Evolutionary conservation across 108 stramenopile species (phyloP).

Genomic region (Cyclotella atomus): DNA sequence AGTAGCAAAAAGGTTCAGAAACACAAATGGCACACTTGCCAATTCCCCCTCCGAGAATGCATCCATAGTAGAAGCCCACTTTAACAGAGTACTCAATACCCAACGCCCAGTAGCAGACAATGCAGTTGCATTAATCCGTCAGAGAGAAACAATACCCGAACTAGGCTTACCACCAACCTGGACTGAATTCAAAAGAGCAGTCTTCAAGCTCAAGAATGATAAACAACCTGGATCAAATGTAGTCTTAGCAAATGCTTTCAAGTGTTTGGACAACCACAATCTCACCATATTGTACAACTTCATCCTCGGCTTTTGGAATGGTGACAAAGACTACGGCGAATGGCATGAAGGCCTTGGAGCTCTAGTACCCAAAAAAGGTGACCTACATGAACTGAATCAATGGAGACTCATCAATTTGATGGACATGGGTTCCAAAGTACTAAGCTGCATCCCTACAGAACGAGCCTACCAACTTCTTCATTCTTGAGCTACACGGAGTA

Average conservation of each 20-base stretch:
- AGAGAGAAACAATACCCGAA: neutral
- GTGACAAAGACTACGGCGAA: slow-evolving; percentile 4
- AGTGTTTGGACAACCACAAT: slow-evolving; percentile 15
- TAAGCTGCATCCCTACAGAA: slow-evolving; percentile 3
- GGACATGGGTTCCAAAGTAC: slow-evolving; percentile 18
- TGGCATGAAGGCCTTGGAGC: slow-evolving; percentile 12
- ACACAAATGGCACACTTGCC: neutral
- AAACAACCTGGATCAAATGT: slow-evolving; percentile 19
- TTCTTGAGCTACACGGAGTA: slow-evolving; percentile 22
- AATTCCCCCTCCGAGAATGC: neutral
- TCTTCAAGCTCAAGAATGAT: slow-evolving; percentile 19
- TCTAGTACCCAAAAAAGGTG: slow-evolving; percentile 15
- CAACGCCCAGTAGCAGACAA: neutral
- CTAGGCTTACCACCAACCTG: neutral
- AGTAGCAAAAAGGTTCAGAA: neutral
- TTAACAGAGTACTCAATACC: neutral
- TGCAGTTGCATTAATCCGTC: neutral
- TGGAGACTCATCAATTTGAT: slow-evolving; percentile 22
- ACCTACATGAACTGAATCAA: slow-evolving; percentile 12
- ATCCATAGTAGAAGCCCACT: neutral
- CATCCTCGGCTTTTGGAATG: slow-evolving; percentile 19
- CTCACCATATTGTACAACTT: neutral
- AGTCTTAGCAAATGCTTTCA: slow-evolving; percentile 14
- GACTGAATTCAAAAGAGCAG: slow-evolving; percentile 18
- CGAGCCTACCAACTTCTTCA: slow-evolving; percentile 13